Percentiles rank a stretch among this genome's conserved stretches.
These are phyloP conservation scores for Penicillium crystallinum DNA, from an alignment of 495 filamentous ascomycete species.

Conservation along the genomic window DNA sequence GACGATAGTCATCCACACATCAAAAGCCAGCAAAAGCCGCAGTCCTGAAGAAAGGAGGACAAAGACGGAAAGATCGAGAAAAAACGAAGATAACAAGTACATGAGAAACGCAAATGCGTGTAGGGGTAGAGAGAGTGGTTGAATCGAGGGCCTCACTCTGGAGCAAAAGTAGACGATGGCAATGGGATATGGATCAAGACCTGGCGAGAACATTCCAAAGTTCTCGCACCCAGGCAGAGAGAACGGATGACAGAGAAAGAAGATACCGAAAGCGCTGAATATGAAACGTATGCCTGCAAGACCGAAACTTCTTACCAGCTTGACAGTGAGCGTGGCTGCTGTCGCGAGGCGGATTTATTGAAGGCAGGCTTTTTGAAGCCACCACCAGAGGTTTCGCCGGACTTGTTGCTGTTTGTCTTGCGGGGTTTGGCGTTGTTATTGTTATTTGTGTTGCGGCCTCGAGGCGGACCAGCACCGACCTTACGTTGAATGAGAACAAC, in stretches of 20 bases:
- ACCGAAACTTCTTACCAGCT: background rate
- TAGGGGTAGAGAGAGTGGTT: background rate
- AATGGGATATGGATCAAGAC: background rate
- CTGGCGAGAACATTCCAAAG: background rate
- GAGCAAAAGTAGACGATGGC: background rate
- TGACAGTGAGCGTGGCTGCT: background rate
- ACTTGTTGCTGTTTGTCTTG: conserved; percentile 34
- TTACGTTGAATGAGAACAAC: conserved; percentile 31
- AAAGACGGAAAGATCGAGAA: background rate
- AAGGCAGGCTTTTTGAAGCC: background rate
- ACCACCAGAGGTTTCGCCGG: background rate
- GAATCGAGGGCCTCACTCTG: background rate
- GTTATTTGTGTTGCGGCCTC: conserved; percentile 19
- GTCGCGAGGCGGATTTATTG: background rate
- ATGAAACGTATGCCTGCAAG: background rate
- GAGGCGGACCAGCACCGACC: conserved; percentile 17
- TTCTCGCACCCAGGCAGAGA: background rate
- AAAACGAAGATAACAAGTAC: background rate
- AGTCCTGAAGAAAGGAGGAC: background rate
- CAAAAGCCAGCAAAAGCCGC: background rate
- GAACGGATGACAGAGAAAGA: background rate
- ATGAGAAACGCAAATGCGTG: background rate
- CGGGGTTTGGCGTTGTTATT: conserved; percentile 22
- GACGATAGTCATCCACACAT: background rate
- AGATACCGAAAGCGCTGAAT: background rate